Conservation (phyloP, 768 basidiomycete genomes). For the Tylopilus felleus region DNA sequence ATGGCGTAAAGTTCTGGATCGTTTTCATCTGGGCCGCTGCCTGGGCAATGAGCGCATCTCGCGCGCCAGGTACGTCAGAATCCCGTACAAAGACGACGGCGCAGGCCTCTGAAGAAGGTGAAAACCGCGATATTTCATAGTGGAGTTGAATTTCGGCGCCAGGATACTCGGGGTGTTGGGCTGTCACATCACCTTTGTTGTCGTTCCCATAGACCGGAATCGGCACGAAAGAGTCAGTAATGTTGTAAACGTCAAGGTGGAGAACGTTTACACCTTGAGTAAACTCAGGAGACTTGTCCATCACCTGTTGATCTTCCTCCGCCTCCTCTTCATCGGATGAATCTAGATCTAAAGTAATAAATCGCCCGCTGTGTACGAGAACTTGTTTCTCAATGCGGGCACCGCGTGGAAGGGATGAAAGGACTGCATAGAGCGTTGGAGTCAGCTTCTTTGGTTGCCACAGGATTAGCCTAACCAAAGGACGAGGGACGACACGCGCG, state of each 20-base stretch:
- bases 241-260: not conserved
- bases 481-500: not conserved
- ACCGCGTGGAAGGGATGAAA: conserved; percentile 65
- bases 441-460: conserved; percentile 13
- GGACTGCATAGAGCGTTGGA: conserved; percentile 55
- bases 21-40: conserved; percentile 13
- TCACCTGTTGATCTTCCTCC: conserved; percentile 36
- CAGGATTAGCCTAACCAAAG: not conserved
- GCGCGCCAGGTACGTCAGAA: not conserved
- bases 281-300: conserved; percentile 37
- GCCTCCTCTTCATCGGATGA: conserved; percentile 14
- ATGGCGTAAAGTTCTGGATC: conserved; percentile 16
- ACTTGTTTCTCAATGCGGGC: conserved; percentile 78
- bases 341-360: conserved; percentile 33
- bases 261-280: conserved; percentile 38
- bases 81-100: conserved; percentile 44
- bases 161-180: conserved; percentile 4
- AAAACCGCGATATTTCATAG: conserved; percentile 50
- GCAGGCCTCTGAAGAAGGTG: conserved; percentile 38
- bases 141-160: conserved; percentile 23
- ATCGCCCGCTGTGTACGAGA: conserved; percentile 64
- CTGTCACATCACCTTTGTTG: conserved; percentile 13
- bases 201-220: not conserved
- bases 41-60: conserved; percentile 10
- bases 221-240: not conserved